Percentiles rank a stretch among this genome's conserved stretches.
Evolutionary conservation across 148 eudicot species (phyloP).

Genomic region (Dianthus caryophyllus): DNA sequence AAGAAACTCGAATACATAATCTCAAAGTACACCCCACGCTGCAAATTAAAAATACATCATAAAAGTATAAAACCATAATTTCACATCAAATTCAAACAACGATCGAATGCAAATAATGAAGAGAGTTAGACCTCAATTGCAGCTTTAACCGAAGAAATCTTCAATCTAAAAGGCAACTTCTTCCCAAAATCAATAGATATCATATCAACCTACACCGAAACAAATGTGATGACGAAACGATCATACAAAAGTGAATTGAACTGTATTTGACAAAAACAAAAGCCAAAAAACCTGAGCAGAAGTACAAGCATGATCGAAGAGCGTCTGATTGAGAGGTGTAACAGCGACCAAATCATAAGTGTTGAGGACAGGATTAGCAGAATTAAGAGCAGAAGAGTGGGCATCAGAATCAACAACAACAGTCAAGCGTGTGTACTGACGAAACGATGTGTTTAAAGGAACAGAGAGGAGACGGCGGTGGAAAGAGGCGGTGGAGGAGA

Average conservation of each 20-base stretch:
- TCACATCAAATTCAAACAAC: not conserved
- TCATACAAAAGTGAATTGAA: not conserved
- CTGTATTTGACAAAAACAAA: not conserved
- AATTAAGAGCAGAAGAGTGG: constrained; percentile 64
- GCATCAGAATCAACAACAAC: constrained; percentile 46
- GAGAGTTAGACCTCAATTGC: constrained; percentile 62
- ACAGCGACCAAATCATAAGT: constrained; percentile 82
- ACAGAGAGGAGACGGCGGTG: constrained; percentile 52
- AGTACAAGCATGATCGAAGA: constrained; percentile 69
- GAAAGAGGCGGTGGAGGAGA: constrained; percentile 46
- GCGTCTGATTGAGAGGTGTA: constrained; percentile 62
- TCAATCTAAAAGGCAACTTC: constrained; percentile 76
- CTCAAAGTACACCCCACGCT: constrained; percentile 86
- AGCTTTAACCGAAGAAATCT: constrained; percentile 62
- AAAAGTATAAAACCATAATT: not conserved
- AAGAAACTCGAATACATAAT: constrained; percentile 68
- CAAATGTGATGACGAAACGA: not conserved
- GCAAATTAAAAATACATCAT: constrained; percentile 26
- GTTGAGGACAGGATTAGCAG: constrained; percentile 67
- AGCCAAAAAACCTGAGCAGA: constrained; percentile 48
- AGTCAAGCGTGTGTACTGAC: constrained; percentile 76
- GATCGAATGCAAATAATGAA: not conserved
- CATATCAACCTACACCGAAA: constrained; percentile 44
- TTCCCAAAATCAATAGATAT: constrained; percentile 82
- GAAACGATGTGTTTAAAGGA: constrained; percentile 39